Base-by-base conservation (phyloP, 257 asterid species). In the Asclepias syriaca region DNA sequence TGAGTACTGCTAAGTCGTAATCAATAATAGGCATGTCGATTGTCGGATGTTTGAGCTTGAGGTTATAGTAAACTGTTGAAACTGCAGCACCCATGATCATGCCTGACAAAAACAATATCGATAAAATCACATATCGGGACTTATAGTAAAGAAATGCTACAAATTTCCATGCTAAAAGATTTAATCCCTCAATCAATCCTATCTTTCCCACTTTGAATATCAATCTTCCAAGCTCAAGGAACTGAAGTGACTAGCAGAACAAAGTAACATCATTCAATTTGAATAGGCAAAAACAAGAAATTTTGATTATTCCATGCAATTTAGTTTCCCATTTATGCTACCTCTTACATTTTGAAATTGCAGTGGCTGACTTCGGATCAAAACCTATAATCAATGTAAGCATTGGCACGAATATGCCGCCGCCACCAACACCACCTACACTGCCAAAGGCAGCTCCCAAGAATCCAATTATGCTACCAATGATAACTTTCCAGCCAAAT, bases 361-460 rank as follows among this genome's bases (percentile, higher is more conserved):
- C 98, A 72, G 98, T 90, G 0, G 98, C 88, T 51, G 98, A 91
- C 81, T 94, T 94, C 29, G 98, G 84, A 81, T 94, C 98, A 55
- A 94, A 94, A 66, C 98, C 98, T 69, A 94, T 45, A 79, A 94
- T 71, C 27, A 94, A 85, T 72, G 90, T 82, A 65, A 94, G 98
- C 98, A 94, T 94, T 18, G 98, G 98, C 50, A 94, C 97, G 3
- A 88, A 94, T 75, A 94, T 94, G 74, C 98, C 98, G 3, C 98
- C 98, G 1, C 98, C 98, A 0, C 98, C 98, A 70, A 94, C 97
- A 59, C 98, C 98, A 15, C 98, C 98, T 1, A 94, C 98, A 65
- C 98, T 94, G 68, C 98, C 98, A 75, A 94, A 91, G 65, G 98
- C 95, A 51, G 97, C 98, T 73, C 98, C 98, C 72, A 85, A 76